Evolutionary conservation across 2,329 filamentous ascomycete genomes (phyloP), one percentile per base, ranked within the genome.

Genomic region (Scortechinia acanthostroma): DNA sequence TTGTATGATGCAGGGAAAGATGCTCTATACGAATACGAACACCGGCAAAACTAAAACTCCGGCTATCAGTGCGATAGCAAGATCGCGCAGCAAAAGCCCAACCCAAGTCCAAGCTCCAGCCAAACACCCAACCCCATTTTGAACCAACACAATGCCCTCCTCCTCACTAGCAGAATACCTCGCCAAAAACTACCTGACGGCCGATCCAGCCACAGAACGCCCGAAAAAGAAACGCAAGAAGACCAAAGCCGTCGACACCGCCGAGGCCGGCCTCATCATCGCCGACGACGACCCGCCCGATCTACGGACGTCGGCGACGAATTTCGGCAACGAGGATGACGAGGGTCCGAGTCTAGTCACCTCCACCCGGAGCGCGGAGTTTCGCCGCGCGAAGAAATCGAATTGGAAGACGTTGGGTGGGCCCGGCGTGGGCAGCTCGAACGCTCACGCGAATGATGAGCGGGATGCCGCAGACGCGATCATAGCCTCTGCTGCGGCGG

Each of bases 141-240:
- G 33, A 43, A 3, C n/a, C 22, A 44, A 28, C 42, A 49, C 43
- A 46, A 79, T 80, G 76, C n/a, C n/a, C n/a, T 68, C 62, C 23
- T 64, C 74, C 45, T 40, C 35, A 6, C 67, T 83, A 46, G 74
- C 79, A 40, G 77, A 81, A 52, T 84, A 84, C 55, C 69, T 84
- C 45, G 78, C 80, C 17, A 80, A 81, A 56, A 83, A 83, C 52
- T 84, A 83, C 56, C 73, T 84, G 30, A 83, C 71, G 2, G 77
- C 80, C 33, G 77, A 82, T 53, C 61, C 54, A 67, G 68, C 42
- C 60, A 73, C 43, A 60, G 59, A 42, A 66, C 78, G 61, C 55
- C 74, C 63, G 57, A 81, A 66, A 66, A 83, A 65, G 67, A 80
- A 64, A 60, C 68, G 74, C 55, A 77, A 74, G 70, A 73, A 69